These are phyloP conservation scores for Millerozyma miso DNA, from an alignment of 805 yeast genomes.

Conservation along the genomic window DNA sequence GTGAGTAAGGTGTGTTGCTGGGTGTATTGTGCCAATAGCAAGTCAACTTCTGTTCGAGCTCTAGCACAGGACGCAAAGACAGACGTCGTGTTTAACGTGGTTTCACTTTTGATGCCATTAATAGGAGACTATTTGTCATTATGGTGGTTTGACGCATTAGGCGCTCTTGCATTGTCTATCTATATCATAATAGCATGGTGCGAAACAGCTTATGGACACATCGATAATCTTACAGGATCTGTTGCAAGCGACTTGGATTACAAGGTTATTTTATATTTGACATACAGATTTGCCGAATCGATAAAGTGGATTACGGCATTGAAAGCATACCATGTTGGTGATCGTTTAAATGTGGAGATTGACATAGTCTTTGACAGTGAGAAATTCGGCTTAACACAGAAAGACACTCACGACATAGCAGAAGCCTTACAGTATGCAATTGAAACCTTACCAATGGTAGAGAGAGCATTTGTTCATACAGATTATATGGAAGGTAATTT, in stretches of 20 bases:
- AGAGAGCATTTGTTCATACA: conserved; percentile 77
- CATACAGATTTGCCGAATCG: conserved; percentile 63
- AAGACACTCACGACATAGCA: conserved; percentile 76
- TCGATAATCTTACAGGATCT: conserved; percentile 71
- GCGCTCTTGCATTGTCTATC: conserved; percentile 60
- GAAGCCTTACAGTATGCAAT: conserved; percentile 78
- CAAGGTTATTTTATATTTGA: conserved; percentile 63
- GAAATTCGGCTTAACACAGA: conserved; percentile 45
- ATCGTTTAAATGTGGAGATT: conserved; percentile 69
- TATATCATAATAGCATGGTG: conserved; percentile 67
- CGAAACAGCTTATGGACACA: conserved; percentile 62
- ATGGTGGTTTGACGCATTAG: conserved; percentile 76
- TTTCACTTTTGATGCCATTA: conserved; percentile 68
- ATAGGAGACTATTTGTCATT: conserved; percentile 46
- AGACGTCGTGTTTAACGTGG: conserved; percentile 68
- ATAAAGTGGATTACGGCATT: conserved; percentile 61
- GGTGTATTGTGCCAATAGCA: conserved; percentile 56
- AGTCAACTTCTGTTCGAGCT: conserved; percentile 69
- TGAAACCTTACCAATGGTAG: conserved; percentile 73
- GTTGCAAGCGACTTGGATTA: conserved; percentile 60
- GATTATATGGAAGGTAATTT: conserved; percentile 53
- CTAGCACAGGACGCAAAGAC: conserved; percentile 80
- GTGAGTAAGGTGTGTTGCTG: conserved; percentile 57
- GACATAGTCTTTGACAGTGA: conserved; percentile 52
- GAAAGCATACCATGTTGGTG: conserved; percentile 77